Evolutionary conservation across 2,329 filamentous ascomycete species (phyloP).

Genomic region (Zymoseptoria pseudotritici): DNA sequence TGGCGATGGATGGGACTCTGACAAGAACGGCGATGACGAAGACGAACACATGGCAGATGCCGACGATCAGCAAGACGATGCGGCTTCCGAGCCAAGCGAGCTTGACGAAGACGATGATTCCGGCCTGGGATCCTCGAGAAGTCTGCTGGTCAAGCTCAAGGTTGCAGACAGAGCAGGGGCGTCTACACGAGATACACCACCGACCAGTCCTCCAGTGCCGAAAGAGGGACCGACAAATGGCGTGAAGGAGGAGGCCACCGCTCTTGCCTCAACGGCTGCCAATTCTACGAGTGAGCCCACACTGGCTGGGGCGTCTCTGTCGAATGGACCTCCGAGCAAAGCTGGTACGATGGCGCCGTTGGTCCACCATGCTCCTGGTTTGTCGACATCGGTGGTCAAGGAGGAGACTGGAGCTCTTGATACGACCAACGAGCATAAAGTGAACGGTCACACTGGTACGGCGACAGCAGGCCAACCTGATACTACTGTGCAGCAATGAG

Average conservation of each 20-base stretch:
- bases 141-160: conserved; percentile 66
- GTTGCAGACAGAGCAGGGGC: conserved; percentile 10
- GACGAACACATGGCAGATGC: conserved; percentile 40
- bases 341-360: too few relatives aligned
- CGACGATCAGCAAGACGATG: conserved; percentile 49
- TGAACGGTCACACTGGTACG: background rate
- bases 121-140: conserved; percentile 29
- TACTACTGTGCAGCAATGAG: background rate
- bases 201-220: conserved; percentile 13
- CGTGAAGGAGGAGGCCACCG: background rate
- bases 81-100: conserved; percentile 43
- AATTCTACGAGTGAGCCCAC: background rate
- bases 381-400: background rate
- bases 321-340: background rate
- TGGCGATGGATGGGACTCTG: conserved; percentile 63
- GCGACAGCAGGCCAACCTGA: background rate
- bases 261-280: background rate
- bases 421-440: background rate
- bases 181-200: conserved; percentile 11
- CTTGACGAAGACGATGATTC: conserved; percentile 29
- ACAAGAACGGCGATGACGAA: conserved; percentile 61
- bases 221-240: conserved; percentile 1
- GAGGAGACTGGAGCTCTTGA: background rate
- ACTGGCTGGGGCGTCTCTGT: background rate
- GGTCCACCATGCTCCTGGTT: background rate